Conservation (phyloP, 139 green algal species). For the Coccomyxa sp. region DNA sequence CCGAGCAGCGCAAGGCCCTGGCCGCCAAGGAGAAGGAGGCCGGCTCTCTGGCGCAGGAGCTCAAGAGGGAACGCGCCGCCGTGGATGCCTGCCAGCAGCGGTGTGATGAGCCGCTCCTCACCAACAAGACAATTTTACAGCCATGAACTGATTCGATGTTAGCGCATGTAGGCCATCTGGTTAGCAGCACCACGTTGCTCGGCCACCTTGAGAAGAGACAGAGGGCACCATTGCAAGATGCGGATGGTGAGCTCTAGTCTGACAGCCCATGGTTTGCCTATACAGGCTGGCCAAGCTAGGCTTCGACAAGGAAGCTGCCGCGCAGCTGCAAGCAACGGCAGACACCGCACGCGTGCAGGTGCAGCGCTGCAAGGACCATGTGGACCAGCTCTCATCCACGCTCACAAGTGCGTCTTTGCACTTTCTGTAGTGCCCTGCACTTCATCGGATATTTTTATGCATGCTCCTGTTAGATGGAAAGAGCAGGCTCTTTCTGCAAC, state of each 20-base stretch:
- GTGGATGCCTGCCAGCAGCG: constrained; percentile 39
- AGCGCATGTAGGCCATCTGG: background rate
- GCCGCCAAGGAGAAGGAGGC: constrained; percentile 75
- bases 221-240: background rate
- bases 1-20: constrained; percentile 58
- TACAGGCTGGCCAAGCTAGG: background rate
- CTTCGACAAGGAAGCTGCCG: constrained; percentile 40
- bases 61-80: constrained; percentile 45
- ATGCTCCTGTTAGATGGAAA: too few species aligned
- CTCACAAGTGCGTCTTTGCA: constrained; percentile 31
- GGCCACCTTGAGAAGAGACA: background rate
- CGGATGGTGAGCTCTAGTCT: background rate
- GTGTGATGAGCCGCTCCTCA: constrained; percentile 8
- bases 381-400: constrained; percentile 51
- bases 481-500: too few species aligned
- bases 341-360: constrained; percentile 29
- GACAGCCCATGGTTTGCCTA: background rate
- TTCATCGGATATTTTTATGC: too few species aligned
- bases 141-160: background rate
- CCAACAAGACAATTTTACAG: background rate
- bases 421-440: background rate
- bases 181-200: background rate
- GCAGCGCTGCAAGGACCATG: constrained; percentile 35
- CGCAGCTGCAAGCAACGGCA: constrained; percentile 40
- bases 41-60: constrained; percentile 43